Evolutionary conservation across 805 yeast species (phyloP).

Genomic region (Cyberlindnera misumaiensis): DNA sequence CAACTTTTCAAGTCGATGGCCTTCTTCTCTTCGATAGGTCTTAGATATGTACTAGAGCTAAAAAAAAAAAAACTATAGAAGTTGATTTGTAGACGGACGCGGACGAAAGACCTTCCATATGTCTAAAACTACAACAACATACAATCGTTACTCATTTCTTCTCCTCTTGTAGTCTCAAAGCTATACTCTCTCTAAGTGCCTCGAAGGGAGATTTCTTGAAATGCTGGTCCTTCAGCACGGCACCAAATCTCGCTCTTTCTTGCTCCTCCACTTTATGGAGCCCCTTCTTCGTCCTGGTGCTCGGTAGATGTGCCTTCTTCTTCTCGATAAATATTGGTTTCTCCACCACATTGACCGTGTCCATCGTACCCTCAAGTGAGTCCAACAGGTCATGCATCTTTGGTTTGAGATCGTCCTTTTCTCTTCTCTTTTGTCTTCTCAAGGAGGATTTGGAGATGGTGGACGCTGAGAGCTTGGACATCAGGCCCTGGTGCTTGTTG

Average conservation of each 20-base stretch:
- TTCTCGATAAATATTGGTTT: conserved; percentile 10
- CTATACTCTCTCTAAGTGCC: conserved; percentile 55
- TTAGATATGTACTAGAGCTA: too few species aligned
- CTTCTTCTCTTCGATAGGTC: too few species aligned
- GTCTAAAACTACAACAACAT: too few species aligned
- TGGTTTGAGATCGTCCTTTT: conserved; percentile 58
- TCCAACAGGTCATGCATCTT: conserved; percentile 56
- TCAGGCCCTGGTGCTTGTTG: conserved; percentile 31
- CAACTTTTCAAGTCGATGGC: too few species aligned
- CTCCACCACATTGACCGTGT: conserved; percentile 17
- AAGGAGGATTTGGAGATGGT: conserved; percentile 60
- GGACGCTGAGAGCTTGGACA: conserved; percentile 30
- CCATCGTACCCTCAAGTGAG: conserved; percentile 33
- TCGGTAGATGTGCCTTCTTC: conserved; percentile 39
- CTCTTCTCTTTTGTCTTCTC: conserved; percentile 57
- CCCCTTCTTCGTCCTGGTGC: conserved; percentile 47
- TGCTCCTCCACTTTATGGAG: conserved; percentile 45
- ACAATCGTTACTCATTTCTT: background rate
- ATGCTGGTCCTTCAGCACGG: conserved; percentile 45
- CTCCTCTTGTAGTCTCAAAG: conserved; percentile 11
- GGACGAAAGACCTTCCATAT: too few species aligned
- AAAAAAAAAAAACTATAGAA: background rate
- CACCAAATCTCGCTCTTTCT: conserved; percentile 54
- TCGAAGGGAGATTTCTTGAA: conserved; percentile 59
- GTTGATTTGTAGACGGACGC: background rate